Evolutionary conservation across 305 asterid genomes (phyloP).

Genomic region (Solanum hybrid): DNA sequence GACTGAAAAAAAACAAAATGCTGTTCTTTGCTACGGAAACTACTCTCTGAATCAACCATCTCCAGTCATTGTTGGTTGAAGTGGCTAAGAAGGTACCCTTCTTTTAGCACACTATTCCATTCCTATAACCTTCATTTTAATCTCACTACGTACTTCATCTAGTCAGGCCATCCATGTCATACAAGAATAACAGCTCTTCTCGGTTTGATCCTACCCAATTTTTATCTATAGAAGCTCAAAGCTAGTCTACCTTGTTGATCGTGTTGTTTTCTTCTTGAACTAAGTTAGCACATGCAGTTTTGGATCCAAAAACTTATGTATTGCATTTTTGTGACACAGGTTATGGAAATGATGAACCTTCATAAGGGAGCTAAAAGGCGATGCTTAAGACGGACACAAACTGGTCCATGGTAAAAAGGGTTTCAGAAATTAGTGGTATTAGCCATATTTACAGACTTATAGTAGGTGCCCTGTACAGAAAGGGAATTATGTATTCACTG

Average conservation of each 20-base stretch:
- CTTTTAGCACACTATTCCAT: neutral
- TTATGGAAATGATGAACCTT: constrained; percentile 55
- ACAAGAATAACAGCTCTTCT: neutral
- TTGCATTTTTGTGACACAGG: constrained; percentile 26
- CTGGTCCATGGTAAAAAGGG: constrained; percentile 63
- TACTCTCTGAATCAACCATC: neutral
- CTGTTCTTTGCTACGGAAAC: neutral
- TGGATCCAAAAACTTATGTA: neutral
- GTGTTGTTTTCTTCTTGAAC: neutral
- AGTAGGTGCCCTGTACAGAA: constrained; percentile 2
- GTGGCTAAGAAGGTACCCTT: neutral
- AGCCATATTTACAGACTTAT: neutral
- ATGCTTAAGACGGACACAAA: constrained; percentile 80
- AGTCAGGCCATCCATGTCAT: neutral
- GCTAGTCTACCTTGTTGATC: neutral
- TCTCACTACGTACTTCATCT: neutral
- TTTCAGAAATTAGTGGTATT: neutral
- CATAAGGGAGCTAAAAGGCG: constrained; percentile 49
- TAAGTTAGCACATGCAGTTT: neutral
- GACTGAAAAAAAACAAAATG: neutral
- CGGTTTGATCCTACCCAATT: neutral
- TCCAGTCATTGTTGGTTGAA: neutral
- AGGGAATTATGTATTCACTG: neutral
- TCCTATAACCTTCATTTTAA: neutral
- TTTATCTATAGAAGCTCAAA: neutral